Evolutionary conservation across 495 filamentous ascomycete genomes (phyloP), one percentile per base, ranked within the genome.

Genomic region (Rhizodiscina lignyota): DNA sequence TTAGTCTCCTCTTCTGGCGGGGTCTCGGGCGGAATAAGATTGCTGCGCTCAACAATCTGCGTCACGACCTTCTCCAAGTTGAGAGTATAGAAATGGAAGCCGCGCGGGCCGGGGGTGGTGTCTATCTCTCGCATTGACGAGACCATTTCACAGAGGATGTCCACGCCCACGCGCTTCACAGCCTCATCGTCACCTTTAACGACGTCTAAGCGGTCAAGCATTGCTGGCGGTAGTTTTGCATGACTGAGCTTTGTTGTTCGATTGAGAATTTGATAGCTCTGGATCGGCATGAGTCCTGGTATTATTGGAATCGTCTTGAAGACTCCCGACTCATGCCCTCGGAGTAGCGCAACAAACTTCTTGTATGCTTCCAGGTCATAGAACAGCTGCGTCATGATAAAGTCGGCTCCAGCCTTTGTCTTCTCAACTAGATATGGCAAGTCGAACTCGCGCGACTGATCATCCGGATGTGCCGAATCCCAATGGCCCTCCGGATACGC

Each of bases 351-450:
- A 61, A 94, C 87, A 52, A 84, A 96, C 23, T 60, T 61, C 30
- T 70, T 63, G 54, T 86, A 97, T 12, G 79, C 83, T 4, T 78
- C 63, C 11, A 81, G 66, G 47, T 96, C 84, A 54, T 87, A 97
- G 59, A 94, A 96, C 18, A 97, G 64, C 51, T 97, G 89, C n/a
- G 91, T 96, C 83, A 97, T 92, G 52, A 97, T 79, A 54, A 97
- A 97, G 54, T 96, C 91, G 16, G 87, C 91, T 0, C 89, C 89
- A 3, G 89, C 89, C 47, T 75, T 62, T 0, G 76, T 76, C 66
- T 97, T 97, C 39, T 94, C 85, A 20, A 94, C 68, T 32, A 97
- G 62, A 49, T 83, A 94, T 4, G 89, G 82, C 24, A 97, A 54
- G 58, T 97, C 89, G 29, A 75, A 72, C 41, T 68, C 64, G 0